Percentiles rank a stretch among this genome's conserved stretches.
Evolutionary conservation across 306 rosid species (phyloP).

Genomic region (Biancaea sappan): DNA sequence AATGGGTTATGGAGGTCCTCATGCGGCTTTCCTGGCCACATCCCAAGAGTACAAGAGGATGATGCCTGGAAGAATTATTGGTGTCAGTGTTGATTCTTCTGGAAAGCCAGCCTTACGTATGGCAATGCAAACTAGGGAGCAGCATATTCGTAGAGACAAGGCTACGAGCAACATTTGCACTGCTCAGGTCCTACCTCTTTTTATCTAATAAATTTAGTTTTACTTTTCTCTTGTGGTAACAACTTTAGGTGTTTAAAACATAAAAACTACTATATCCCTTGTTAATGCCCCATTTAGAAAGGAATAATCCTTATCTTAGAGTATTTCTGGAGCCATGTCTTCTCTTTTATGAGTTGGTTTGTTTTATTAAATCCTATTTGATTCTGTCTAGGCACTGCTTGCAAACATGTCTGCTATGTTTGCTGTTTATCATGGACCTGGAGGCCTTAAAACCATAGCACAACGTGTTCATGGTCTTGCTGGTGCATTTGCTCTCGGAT

Average conservation of each 20-base stretch:
- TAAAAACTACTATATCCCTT: neutral
- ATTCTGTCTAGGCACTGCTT: slow-evolving; percentile 76
- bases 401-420: slow-evolving; percentile 99
- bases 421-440: slow-evolving; percentile 99
- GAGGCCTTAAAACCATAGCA: slow-evolving; percentile 84
- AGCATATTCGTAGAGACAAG: slow-evolving; percentile 97
- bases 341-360: slow-evolving; percentile 26
- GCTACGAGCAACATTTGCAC: slow-evolving; percentile 99
- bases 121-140: slow-evolving; percentile 99
- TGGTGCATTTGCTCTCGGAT: slow-evolving; percentile 80
- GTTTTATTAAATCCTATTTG: slow-evolving; percentile 28
- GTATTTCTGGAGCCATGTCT: slow-evolving; percentile 5
- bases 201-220: too few relatives aligned
- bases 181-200: slow-evolving; percentile 78
- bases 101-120: slow-evolving; percentile 56
- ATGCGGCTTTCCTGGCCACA: slow-evolving; percentile 97
- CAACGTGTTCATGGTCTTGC: slow-evolving; percentile 97
- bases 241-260: neutral
- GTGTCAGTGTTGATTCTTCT: slow-evolving; percentile 75
- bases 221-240: neutral
- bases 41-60: slow-evolving; percentile 98
- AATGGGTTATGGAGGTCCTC: slow-evolving; percentile 99
- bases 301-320: neutral
- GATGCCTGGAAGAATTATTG: slow-evolving; percentile 99
- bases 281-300: neutral